Percentiles rank a stretch among this genome's conserved stretches.
Evolutionary conservation across 2,329 filamentous ascomycete species (phyloP).

Genomic region (Metarhizium sp.): DNA sequence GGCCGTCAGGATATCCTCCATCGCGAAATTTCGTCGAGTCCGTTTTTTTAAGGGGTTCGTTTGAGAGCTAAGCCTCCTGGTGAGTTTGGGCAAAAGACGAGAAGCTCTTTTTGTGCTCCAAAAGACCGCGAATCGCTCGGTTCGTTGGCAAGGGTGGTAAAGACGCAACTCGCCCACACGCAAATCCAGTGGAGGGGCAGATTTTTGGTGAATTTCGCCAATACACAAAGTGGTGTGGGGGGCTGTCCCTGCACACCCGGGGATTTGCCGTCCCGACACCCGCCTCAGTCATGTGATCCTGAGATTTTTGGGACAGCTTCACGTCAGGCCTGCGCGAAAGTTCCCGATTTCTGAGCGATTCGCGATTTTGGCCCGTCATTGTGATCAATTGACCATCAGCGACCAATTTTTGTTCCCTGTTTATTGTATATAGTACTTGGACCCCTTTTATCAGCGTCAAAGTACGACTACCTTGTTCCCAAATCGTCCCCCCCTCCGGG

Average conservation of each 20-base stretch:
- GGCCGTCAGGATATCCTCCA: constrained; percentile 37
- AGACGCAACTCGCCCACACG: constrained; percentile 7
- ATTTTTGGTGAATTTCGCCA: constrained; percentile 33
- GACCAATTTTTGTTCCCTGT: too few species aligned
- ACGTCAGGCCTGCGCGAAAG: not conserved
- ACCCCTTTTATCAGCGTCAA: not conserved
- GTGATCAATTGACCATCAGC: too few species aligned
- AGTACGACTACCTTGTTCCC: not conserved
- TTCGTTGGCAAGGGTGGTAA: constrained; percentile 5
- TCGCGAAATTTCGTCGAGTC: constrained; percentile 12
- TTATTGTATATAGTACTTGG: too few species aligned
- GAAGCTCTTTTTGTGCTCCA: not conserved
- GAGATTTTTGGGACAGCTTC: constrained; percentile 16
- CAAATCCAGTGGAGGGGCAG: constrained; percentile 27
- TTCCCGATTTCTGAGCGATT: not conserved
- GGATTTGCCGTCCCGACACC: constrained; percentile 19
- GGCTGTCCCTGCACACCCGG: constrained; percentile 15
- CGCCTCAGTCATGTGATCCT: constrained; percentile 26
- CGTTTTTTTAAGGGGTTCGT: not conserved
- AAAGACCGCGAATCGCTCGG: constrained; percentile 2
- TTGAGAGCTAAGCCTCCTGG: not conserved
- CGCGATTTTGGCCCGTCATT: too few species aligned
- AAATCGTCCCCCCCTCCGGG: too few species aligned
- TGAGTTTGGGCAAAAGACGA: constrained; percentile 1
- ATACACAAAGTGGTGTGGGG: constrained; percentile 27